These are phyloP conservation scores for Sporothrix schenckii DNA, from an alignment of 2,329 filamentous ascomycete species.

Conservation along the genomic window DNA sequence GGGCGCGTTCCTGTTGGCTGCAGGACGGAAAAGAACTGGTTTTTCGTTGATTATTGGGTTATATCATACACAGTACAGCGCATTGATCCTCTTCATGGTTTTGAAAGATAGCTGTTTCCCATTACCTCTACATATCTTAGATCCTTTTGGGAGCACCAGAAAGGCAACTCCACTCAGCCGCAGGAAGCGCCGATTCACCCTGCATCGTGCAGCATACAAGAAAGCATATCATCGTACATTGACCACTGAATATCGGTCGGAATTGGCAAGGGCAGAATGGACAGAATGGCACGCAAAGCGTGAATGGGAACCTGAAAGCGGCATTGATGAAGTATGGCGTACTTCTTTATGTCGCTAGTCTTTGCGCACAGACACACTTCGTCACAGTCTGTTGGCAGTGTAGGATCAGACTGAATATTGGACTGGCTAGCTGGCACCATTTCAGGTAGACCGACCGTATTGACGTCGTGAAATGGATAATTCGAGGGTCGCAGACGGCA, in stretches of 20 bases:
- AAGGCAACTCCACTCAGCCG: slow-evolving; percentile 5
- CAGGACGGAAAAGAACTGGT: not conserved
- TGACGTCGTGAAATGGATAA: not conserved
- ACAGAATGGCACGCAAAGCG: not conserved
- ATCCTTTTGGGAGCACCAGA: not conserved
- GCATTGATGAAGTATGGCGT: not conserved
- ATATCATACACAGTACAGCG: not conserved
- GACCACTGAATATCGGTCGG: not conserved
- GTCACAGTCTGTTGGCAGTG: not conserved
- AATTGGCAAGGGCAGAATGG: not conserved
- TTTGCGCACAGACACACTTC: slow-evolving; percentile 11
- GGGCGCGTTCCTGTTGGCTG: slow-evolving; percentile 6
- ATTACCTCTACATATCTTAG: not conserved
- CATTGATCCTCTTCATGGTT: not conserved
- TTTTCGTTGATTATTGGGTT: not conserved
- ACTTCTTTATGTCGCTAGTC: not conserved
- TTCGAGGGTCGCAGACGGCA: not conserved
- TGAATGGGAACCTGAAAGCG: too few relatives aligned
- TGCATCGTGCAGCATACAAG: slow-evolving; percentile 38
- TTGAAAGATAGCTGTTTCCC: not conserved
- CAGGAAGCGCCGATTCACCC: slow-evolving; percentile 35
- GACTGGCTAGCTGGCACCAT: not conserved
- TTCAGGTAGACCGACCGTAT: not conserved
- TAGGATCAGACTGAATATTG: not conserved
- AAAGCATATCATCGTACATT: not conserved